Base-by-base conservation (phyloP, 192 early-diverging fungal species). In the Coemansia sp. region DNA sequence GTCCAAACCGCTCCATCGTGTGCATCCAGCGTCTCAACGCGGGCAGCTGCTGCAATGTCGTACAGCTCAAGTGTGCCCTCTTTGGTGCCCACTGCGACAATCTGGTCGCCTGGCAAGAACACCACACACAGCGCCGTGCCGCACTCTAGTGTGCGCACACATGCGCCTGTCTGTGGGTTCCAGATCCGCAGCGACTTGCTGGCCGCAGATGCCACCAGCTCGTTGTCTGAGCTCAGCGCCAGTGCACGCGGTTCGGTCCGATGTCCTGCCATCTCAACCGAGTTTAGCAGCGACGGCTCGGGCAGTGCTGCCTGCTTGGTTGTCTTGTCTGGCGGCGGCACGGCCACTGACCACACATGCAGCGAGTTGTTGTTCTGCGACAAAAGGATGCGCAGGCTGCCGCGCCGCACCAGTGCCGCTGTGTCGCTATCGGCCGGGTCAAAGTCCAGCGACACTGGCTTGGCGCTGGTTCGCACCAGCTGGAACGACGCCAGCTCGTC, bases 81-180 rank as follows among this genome's bases (percentile, higher is more conserved):
- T 63, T 94, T 95, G 47, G 97, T 99, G 29, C 97, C 97, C n/a
- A 99, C 83, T 23, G 95, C 83, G 37, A 95, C 81, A 75, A 88
- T 69, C 41, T 74, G 89, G 64, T 95, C 88, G 57, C 94, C 95
- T 3, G 95, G 96, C 9, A 99, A 71, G 78, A 99, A 98, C 22
- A 92, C 85, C 68, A 85, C 87, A 75, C 97, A 97, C n/a, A 95
- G 74, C 7, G 92, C 94, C 56, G 93, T 91, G 53, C 97, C 95
- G 41, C 91, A 93, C 45, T 90, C 90, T 62, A 99, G 86, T 43
- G 94, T 93, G 39, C 92, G 86, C 51, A 98, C 85, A 65, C 95
- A 97, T 27, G 88, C 69, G 11, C 87, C 81, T 1, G 93, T 93
- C 54, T 86, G 83, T 32, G 89, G 76, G 56, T 94, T 95, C 95